These are phyloP conservation scores for Trichosporon faecale DNA, from an alignment of 1,284 basidiomycete species.

Conservation along the genomic window DNA sequence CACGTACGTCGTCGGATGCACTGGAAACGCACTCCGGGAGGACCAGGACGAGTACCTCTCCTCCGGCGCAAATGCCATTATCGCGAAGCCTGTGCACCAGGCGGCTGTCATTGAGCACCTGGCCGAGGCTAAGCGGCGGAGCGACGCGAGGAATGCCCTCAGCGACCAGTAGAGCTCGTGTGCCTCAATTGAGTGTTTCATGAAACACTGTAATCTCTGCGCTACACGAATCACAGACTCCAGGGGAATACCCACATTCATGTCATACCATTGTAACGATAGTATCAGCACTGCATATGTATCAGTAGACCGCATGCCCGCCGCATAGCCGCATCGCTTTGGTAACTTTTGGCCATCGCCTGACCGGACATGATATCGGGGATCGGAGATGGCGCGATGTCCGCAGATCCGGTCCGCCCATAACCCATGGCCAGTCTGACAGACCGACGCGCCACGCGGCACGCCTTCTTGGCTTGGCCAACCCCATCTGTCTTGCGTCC, in stretches of 20 bases:
- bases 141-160: not conserved
- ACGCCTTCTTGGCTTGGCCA: not conserved
- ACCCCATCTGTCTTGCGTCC: not conserved
- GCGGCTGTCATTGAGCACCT: conserved; percentile 41
- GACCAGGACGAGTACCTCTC: conserved; percentile 69
- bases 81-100: conserved; percentile 49
- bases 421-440: too few species aligned
- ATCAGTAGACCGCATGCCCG: not conserved
- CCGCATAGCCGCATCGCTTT: too few species aligned
- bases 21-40: conserved; percentile 63
- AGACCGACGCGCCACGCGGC: conserved; percentile 6
- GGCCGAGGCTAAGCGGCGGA: conserved; percentile 36
- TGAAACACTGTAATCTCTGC: not conserved
- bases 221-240: not conserved
- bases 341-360: too few species aligned
- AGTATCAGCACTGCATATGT: not conserved
- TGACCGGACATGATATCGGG: not conserved
- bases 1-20: conserved; percentile 69
- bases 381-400: not conserved
- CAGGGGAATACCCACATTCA: not conserved
- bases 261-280: not conserved
- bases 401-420: not conserved
- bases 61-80: conserved; percentile 63
- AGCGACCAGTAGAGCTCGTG: not conserved
- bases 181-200: not conserved